Evolutionary conservation across 495 filamentous ascomycete species (phyloP), one percentile per base, ranked within the genome.

Genomic region (Staphylotrichum longicolle): DNA sequence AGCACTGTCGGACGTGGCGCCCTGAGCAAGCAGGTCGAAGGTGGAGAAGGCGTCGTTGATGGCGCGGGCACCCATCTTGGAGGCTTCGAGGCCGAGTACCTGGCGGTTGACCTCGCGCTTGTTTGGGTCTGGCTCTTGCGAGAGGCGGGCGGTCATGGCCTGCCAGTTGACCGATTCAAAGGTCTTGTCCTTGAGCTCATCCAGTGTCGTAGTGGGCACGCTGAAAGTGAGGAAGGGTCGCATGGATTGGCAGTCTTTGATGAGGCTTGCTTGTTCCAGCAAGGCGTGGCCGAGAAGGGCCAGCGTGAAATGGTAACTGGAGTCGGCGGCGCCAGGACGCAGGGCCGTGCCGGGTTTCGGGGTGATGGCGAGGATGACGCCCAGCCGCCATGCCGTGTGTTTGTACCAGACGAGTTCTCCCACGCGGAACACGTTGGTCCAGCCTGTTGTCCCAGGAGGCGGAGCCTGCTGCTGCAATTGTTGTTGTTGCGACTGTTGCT

Each of bases 221-320:
- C 75, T 79, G 37, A 77, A 80, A 4, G 78, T 77, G 7, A 79
- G 67, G 61, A 80, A 80, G 0, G 78, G 78, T 3, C 78, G 74
- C 71, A 79, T 74, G n/a, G 75, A 72, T 1, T 46, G 52, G 58
- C 71, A 72, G 1, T 65, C 65, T 32, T 72, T 75, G 30, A 62
- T 41, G 5, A 76, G 47, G 15, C 54, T 60, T 8, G 60, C 53
- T 40, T 65, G 68, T 12, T 39, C 32, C 3, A 74, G 63, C 5
- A 63, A 27, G 14, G 47, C 42, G 50, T 74, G 72, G 42, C 70
- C 68, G 7, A 74, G 60, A 0, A 70, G 72, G 12, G 66, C 72
- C 7, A 74, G 59, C 12, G 44, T 49, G 37, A 75, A 65, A 11
- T 42, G 57, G 44, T 61, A 70, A 20, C 57, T 34, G 7, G 57